Percentiles rank a stretch among this genome's conserved stretches.
These are phyloP conservation scores for Dillenia suffruticosa DNA, from an alignment of 164 flowering plant genomes.

Conservation along the genomic window DNA sequence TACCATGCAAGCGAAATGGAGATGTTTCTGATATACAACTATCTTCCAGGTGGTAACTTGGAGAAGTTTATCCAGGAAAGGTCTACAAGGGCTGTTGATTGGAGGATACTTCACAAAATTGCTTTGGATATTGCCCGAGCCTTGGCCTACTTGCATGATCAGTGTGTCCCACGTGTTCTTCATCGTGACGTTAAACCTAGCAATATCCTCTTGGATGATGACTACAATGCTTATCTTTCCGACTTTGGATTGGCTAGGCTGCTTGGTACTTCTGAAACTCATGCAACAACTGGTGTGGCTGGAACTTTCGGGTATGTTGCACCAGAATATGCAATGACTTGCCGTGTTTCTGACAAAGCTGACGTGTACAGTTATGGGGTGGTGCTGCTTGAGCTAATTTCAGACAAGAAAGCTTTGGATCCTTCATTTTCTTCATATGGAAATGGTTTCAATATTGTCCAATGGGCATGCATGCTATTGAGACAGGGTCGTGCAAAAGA, in stretches of 20 bases:
- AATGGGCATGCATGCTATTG: conserved; percentile 87
- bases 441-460: conserved; percentile 88
- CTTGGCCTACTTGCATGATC: conserved; percentile 82
- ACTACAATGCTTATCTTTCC: conserved; percentile 79
- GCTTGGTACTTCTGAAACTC: conserved; percentile 87
- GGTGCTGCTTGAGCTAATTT: conserved; percentile 76
- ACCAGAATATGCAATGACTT: conserved; percentile 95
- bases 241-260: conserved; percentile 92
- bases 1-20: conserved; percentile 90
- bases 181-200: conserved; percentile 97
- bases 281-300: conserved; percentile 94
- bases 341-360: conserved; percentile 92
- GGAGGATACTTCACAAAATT: conserved; percentile 86
- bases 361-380: conserved; percentile 95
- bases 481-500: conserved; percentile 88
- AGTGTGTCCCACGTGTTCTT: conserved; percentile 91
- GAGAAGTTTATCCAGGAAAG: conserved; percentile 85
- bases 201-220: conserved; percentile 80
- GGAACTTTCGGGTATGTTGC: conserved; percentile 96
- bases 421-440: conserved; percentile 84
- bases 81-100: conserved; percentile 64
- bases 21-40: conserved; percentile 87
- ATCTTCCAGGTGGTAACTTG: conserved; percentile 80
- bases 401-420: conserved; percentile 88
- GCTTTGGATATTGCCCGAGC: conserved; percentile 84